Evolutionary conservation across 1,139 yeast species (phyloP), one percentile per base, ranked within the genome.

Genomic region (Komagataea norvegica): DNA sequence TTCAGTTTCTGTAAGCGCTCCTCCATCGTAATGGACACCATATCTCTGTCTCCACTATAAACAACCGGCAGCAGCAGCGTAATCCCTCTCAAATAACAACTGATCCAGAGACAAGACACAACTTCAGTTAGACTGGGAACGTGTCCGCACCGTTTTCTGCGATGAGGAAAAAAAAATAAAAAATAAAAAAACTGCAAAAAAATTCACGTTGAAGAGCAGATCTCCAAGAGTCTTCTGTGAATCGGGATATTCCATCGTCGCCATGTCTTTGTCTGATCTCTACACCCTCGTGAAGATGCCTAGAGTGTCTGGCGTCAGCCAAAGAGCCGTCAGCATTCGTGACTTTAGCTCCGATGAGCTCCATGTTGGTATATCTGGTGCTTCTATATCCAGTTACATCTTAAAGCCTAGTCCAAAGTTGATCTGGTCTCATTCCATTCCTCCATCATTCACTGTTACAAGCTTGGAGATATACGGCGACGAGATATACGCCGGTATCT

Each of bases 321-420:
- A 46, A 22, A 44, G 52, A 20, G 46, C 43, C 5, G 36, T 34
- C 15, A 37, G 47, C 14, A 22, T 45, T 1, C 31, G 37, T 17
- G 34, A 41, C 3, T 45, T 46, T 25, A 40, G 39, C 24, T 36
- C 49, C 2, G 60, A 64, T 29, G 58, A 48, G 25, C 46, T 65
- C 2, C 58, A 79, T 52, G 60, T 86, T 28, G 94, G 88, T 32
- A 72, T 86, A 25, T 80, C 93, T 19, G 87, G 85, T 42, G 82
- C 93, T 31, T 77, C 83, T 39, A 68, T 88, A 37, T 77, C 86
- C 15, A 75, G 80, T 41, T 83, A 80, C 55, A 66, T 83, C 24
- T 70, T 85, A 37, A 77, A 76, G 50, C 96, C 96, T 25, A 77
- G 93, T 10, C 95, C 95, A 11, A 82, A 77, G 53, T 64, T 85